Evolutionary conservation across 441 rosid species (phyloP), one percentile per base, ranked within the genome.

Genomic region (Isatis lusitanica): DNA sequence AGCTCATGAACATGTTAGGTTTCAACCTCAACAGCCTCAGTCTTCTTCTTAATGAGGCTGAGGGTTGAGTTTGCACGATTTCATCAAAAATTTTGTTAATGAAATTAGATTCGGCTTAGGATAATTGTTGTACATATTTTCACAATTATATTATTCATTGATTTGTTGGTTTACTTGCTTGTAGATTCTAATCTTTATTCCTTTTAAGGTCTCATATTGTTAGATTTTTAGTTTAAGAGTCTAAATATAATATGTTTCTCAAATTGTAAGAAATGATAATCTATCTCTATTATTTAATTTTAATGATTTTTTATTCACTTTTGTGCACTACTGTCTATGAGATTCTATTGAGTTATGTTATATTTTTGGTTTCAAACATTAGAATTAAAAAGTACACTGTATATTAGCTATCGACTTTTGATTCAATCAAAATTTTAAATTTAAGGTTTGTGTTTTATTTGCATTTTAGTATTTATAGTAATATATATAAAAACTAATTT

Each of bases 1-100:
- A 85, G 93, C 88, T 72, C 91, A 90, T 21, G 94, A 88, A 57
- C 87, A 90, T 75, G 93, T 94, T 63, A 83, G 97, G 74, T 85
- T 89, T 59, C 77, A 84, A 57, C 52, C 76, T 71, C 58, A 75
- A 9, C 66, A 67, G 40, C 38, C 71, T 66, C 44, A 48, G 31
- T 70, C 52, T 51, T 38, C 52, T 50, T 52, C 68, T 50, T 38
- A 6, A 17, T 40, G 61, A 70, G n/a, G 38, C 11, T 30, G 60
- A 39, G 47, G 59, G 65, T 48, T 76, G 58, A 57, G 12, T 70
- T 71, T 77, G 69, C 38, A 40, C n/a, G 4, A 12, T 15, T 35
- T 17, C 9, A 75, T 40, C 44, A 77, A 77, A 76, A 77, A 47
- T 77, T 77, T 77, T 77, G 74, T 74, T 66, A 51, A 59, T 71